Conservation (phyloP, 225 moss, liverwort and hornwort species). For the Pseudisothecium myosuroides region DNA sequence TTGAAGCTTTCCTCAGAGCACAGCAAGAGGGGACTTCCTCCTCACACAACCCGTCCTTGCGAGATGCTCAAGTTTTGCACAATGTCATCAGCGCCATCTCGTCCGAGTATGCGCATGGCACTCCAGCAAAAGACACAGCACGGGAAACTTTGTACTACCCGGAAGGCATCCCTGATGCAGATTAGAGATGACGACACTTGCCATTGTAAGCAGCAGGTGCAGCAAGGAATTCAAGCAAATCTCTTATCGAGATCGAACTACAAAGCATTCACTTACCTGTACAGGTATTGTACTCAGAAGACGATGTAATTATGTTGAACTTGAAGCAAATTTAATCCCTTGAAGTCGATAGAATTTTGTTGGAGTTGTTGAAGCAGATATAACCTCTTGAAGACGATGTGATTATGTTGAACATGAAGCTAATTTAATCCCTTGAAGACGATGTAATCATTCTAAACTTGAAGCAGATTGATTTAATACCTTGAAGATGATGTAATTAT, state of each 20-base stretch:
- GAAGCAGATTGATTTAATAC: not conserved
- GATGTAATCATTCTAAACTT: not conserved
- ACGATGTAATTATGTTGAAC: conserved; percentile 13
- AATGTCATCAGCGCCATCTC: conserved; percentile 14
- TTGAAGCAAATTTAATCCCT: not conserved
- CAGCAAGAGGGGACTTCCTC: not conserved
- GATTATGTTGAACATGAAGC: not conserved
- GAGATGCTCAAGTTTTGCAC: conserved; percentile 58
- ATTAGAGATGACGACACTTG: not conserved
- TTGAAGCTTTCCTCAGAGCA: conserved; percentile 48
- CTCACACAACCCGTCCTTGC: not conserved
- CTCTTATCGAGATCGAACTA: not conserved
- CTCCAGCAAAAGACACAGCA: not conserved
- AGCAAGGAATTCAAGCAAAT: not conserved
- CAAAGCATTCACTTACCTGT: not conserved
- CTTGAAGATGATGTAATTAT: not conserved
- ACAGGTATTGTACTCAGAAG: conserved; percentile 1
- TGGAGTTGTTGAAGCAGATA: not conserved
- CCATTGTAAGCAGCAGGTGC: not conserved
- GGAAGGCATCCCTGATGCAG: conserved; percentile 32
- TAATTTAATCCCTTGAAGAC: not conserved
- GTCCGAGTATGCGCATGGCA: not conserved
- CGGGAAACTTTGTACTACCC: not conserved
- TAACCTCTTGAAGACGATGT: not conserved
- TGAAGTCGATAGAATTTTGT: not conserved